A percentile compares a stretch with the other conserved stretches of the same genome.
phyloP scores from a whole-genome alignment of 371 early-diverging fungal genomes.

The Mucor saturninus region DNA sequence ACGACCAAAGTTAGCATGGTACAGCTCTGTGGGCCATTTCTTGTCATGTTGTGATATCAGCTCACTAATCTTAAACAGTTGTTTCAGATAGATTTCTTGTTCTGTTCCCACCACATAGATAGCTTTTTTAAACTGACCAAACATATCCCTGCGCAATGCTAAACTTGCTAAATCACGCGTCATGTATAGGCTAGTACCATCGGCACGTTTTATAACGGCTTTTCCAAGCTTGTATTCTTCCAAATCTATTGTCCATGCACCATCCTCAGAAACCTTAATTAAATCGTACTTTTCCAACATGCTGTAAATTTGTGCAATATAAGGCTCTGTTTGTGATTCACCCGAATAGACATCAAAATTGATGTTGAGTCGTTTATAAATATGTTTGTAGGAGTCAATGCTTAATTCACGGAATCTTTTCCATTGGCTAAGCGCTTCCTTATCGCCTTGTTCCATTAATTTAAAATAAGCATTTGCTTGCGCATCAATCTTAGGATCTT shows the following conservation, averaged over 20 bases:
- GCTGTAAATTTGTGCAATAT: constrained; percentile 73
- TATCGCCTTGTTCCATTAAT: constrained; percentile 92
- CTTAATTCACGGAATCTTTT: constrained; percentile 83
- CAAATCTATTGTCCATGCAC: constrained; percentile 80
- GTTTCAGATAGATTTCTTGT: constrained; percentile 91
- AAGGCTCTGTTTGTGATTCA: constrained; percentile 87
- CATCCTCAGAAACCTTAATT: constrained; percentile 63
- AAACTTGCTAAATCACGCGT: constrained; percentile 96
- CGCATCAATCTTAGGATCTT: constrained; percentile 66
- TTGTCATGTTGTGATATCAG: constrained; percentile 40
- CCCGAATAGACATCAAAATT: constrained; percentile 96
- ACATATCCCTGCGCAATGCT: constrained; percentile 77
- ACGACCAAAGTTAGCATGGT: constrained; percentile 94
- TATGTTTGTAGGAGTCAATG: constrained; percentile 86
- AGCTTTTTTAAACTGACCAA: constrained; percentile 78
- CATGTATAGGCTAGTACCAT: constrained; percentile 95
- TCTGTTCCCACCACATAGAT: constrained; percentile 93
- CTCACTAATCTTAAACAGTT: constrained; percentile 91
- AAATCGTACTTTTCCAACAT: constrained; percentile 61
- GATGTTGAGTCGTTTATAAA: constrained; percentile 89
- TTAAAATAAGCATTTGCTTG: constrained; percentile 91
- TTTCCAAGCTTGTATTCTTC: constrained; percentile 71
- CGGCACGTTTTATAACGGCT: constrained; percentile 81
- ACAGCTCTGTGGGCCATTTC: constrained; percentile 50
- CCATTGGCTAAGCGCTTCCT: constrained; percentile 80